Conservation (phyloP, 306 rosid genomes). For the Malus fusca region DNA sequence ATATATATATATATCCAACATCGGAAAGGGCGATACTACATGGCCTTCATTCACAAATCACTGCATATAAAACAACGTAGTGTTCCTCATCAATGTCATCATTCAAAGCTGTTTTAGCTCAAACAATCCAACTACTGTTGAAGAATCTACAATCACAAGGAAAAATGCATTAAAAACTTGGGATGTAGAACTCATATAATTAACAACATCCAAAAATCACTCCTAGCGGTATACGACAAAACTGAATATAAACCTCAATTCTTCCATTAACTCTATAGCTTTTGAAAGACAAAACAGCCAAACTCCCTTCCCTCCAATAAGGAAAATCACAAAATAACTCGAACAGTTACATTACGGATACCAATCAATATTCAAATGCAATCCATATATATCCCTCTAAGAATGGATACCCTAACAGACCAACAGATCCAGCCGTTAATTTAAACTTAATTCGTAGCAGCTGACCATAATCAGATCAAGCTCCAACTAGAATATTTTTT, state of each 20-base stretch:
- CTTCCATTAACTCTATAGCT: not conserved
- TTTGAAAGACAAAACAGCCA: not conserved
- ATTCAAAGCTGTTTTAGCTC: not conserved
- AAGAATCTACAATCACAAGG: not conserved
- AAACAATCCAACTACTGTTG: not conserved
- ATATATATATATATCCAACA: not conserved
- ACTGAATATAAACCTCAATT: not conserved
- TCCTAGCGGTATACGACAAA: not conserved
- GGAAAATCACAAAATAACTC: not conserved
- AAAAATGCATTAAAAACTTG: not conserved
- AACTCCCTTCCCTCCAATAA: not conserved
- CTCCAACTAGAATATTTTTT: too few species aligned
- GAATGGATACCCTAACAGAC: not conserved
- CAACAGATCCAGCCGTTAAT: not conserved
- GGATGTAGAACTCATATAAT: not conserved
- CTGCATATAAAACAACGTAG: not conserved
- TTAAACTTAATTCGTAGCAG: not conserved
- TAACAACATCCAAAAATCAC: not conserved
- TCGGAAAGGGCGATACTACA: not conserved
- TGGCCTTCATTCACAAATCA: not conserved
- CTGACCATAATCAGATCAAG: not conserved
- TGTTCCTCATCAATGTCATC: not conserved
- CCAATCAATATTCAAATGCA: not conserved
- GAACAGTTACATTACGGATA: not conserved
- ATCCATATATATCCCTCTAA: not conserved